These are phyloP conservation scores for Pleurozium schreberi DNA, from an alignment of 225 moss, liverwort and hornwort genomes.

Conservation along the genomic window DNA sequence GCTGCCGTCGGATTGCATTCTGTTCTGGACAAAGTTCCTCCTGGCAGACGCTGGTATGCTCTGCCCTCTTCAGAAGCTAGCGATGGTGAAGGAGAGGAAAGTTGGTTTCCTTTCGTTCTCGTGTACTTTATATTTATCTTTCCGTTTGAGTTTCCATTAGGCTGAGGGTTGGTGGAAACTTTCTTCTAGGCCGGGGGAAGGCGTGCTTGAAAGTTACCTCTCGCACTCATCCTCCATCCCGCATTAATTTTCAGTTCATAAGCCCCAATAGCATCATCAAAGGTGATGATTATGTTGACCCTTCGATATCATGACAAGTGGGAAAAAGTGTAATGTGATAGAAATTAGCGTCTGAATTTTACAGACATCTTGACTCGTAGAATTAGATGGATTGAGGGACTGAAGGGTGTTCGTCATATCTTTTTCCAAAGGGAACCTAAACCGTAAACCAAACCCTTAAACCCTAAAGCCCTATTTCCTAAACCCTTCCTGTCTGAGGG, in stretches of 20 bases:
- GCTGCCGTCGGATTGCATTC: conserved; percentile 83
- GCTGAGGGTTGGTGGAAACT: neutral
- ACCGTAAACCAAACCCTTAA: neutral
- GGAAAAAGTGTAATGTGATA: neutral
- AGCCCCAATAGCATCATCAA: neutral
- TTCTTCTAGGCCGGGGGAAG: neutral
- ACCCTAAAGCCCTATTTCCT: no score
- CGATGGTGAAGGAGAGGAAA: neutral
- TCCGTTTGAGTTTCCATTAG: neutral
- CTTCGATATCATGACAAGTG: neutral
- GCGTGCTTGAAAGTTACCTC: neutral
- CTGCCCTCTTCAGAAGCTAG: neutral
- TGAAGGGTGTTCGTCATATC: neutral
- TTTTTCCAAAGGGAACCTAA: neutral
- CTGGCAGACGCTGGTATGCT: conserved; percentile 45
- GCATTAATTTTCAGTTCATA: neutral
- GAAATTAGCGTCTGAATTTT: neutral
- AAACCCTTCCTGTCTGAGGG: neutral
- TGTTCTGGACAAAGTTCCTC: conserved; percentile 67
- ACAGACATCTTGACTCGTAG: neutral
- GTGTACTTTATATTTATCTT: neutral
- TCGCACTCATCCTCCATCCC: neutral
- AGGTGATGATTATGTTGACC: neutral
- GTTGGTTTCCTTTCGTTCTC: neutral
- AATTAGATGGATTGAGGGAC: neutral